A percentile compares a stretch with the other conserved stretches of the same genome.
These are phyloP conservation scores for Trichophyton verrucosum DNA, from an alignment of 2,329 filamentous ascomycete species.

Conservation along the genomic window DNA sequence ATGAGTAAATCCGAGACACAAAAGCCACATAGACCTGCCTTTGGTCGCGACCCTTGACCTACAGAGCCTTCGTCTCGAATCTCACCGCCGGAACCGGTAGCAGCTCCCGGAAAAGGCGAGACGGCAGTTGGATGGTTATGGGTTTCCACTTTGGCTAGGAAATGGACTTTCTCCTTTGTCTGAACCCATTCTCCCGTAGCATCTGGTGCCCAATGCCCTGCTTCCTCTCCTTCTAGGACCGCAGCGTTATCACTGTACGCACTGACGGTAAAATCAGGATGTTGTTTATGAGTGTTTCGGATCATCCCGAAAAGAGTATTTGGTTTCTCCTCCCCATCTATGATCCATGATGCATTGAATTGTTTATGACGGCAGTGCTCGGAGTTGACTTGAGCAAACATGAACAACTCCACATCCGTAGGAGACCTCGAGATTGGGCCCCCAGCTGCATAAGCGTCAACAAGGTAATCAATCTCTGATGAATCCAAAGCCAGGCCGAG, in stretches of 20 bases:
- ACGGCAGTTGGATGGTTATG: conserved; percentile 97
- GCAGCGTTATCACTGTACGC: conserved; percentile 97
- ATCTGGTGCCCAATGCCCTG: conserved; percentile 76
- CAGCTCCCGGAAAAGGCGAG: conserved; percentile 82
- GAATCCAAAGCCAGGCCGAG: conserved; percentile 77
- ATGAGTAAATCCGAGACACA: conserved; percentile 91
- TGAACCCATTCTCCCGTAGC: conserved; percentile 78
- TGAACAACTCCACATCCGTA: conserved; percentile 91
- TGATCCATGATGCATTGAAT: conserved; percentile 94
- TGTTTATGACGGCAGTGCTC: conserved; percentile 85
- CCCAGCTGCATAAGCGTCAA: conserved; percentile 63
- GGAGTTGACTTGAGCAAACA: conserved; percentile 99
- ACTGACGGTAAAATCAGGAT: conserved; percentile 71
- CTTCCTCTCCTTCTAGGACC: conserved; percentile 63
- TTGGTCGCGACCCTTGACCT: conserved; percentile 80
- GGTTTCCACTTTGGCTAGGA: conserved; percentile 89
- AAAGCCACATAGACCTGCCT: conserved; percentile 83
- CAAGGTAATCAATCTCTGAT: conserved; percentile 84
- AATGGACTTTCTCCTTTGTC: conserved; percentile 74
- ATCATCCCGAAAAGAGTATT: conserved; percentile 92
- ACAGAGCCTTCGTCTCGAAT: conserved; percentile 93
- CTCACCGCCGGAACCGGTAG: conserved; percentile 89
- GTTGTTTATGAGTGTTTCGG: conserved; percentile 72
- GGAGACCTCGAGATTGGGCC: conserved; percentile 49
- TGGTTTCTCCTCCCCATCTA: conserved; percentile 70